phyloP scores from a whole-genome alignment of 441 rosid species.

The Croton setiger region DNA sequence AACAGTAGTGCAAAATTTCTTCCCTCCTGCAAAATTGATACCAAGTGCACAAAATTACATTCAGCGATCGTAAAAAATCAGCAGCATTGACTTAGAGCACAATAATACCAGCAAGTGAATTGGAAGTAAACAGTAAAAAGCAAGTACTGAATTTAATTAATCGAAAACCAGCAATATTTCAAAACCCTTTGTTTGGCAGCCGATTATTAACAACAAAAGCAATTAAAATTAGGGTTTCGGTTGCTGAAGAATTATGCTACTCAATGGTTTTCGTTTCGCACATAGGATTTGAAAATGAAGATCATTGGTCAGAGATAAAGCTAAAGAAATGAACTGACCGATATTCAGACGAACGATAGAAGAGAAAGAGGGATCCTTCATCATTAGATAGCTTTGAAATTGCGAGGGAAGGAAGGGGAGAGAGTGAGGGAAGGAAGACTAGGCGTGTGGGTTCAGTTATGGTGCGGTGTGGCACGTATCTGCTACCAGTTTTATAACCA shows the following conservation, averaged over 20 bases:
- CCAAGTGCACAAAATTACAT: not conserved
- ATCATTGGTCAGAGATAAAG: not conserved
- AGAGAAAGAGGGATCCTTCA: constrained; percentile 36
- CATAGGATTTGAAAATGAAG: not conserved
- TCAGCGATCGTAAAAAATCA: not conserved
- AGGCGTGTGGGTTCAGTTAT: not conserved
- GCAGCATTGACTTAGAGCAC: not conserved
- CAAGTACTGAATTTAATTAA: no score
- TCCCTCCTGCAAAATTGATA: constrained; percentile 51
- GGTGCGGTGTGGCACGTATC: no score
- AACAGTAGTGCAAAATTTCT: constrained; percentile 69
- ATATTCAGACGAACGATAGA: constrained; percentile 79
- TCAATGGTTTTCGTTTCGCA: not conserved
- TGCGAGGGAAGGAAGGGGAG: constrained; percentile 18
- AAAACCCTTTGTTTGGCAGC: not conserved
- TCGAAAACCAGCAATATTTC: not conserved
- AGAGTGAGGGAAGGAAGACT: not conserved
- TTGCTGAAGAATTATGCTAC: not conserved
- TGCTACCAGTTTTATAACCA: no score
- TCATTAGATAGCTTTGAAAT: constrained; percentile 26
- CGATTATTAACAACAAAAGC: not conserved
- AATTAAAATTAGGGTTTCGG: constrained; percentile 1
- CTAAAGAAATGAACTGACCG: constrained; percentile 37
- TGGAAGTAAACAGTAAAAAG: not conserved
- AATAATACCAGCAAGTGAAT: not conserved